Percentiles rank a stretch among this genome's conserved stretches.
phyloP scores from a whole-genome alignment of 208 protist genomes.

The Porcisia hertigi region DNA sequence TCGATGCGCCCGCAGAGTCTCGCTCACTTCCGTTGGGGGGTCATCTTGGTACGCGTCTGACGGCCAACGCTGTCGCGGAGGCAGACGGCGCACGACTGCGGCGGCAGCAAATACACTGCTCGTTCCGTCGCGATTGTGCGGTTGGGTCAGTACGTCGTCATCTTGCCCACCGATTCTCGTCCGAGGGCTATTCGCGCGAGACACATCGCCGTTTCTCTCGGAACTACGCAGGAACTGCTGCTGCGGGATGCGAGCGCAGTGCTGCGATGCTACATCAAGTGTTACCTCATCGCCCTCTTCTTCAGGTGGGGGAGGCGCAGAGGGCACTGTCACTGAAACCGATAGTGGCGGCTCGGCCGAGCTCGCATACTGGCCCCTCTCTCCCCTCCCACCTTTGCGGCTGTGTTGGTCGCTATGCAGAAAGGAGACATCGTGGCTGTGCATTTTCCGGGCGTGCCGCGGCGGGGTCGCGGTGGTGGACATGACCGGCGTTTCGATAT shows the following conservation, averaged over 20 bases:
- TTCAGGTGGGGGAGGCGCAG: constrained; percentile 26
- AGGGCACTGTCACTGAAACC: not conserved
- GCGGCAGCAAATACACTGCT: not conserved
- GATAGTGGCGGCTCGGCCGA: not conserved
- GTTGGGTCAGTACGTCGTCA: constrained; percentile 29
- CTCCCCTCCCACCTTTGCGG: not conserved
- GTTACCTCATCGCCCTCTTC: constrained; percentile 25
- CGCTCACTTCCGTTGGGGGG: constrained; percentile 27
- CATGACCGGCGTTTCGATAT: constrained; percentile 1
- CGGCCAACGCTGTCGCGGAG: constrained; percentile 24
- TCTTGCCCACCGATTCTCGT: constrained; percentile 4
- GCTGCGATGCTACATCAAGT: constrained; percentile 15
- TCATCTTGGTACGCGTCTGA: constrained; percentile 34
- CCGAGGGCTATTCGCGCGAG: not conserved
- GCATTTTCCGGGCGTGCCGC: not conserved
- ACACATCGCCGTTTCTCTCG: not conserved
- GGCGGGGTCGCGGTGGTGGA: not conserved
- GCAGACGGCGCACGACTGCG: constrained; percentile 13
- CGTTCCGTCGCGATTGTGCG: constrained; percentile 14
- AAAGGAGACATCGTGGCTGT: not conserved
- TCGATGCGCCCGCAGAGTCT: not conserved
- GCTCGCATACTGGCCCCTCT: not conserved
- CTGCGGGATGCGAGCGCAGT: not conserved
- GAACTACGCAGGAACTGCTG: not conserved
- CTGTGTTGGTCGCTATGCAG: not conserved